phyloP scores from a whole-genome alignment of 176 grass and related monocot species.

The Alopecurus myosuroides region DNA sequence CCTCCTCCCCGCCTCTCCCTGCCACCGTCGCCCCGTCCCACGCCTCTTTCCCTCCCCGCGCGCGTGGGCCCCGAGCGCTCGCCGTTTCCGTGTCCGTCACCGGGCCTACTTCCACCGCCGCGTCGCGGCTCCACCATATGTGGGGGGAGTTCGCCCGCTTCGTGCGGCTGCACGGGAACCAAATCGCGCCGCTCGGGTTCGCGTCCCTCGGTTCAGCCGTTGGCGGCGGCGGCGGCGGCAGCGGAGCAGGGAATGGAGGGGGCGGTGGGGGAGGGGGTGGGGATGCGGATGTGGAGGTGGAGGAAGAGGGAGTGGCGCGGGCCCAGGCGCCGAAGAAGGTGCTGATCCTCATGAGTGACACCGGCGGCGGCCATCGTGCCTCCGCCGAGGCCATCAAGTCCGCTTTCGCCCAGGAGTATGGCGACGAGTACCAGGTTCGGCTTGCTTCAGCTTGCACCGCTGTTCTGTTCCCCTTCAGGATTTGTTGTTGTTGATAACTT shows the following conservation, averaged over 20 bases:
- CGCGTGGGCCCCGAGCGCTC: conserved; percentile 30
- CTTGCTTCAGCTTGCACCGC: neutral
- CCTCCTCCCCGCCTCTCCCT: conserved; percentile 35
- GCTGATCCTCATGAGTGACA: conserved; percentile 97
- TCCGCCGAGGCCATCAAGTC: conserved; percentile 94
- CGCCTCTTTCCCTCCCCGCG: conserved; percentile 44
- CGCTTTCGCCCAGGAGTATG: conserved; percentile 77
- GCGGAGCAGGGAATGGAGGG: neutral
- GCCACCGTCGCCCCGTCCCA: neutral
- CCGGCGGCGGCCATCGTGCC: conserved; percentile 83
- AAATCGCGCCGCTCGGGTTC: conserved; percentile 61
- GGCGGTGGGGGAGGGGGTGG: conserved; percentile 2
- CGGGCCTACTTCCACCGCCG: conserved; percentile 7
- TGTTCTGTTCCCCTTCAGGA: neutral
- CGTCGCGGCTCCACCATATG: conserved; percentile 34
- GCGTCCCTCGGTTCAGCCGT: conserved; percentile 44
- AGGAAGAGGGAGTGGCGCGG: conserved; percentile 41
- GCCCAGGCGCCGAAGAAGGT: conserved; percentile 75
- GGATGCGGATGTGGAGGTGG: conserved; percentile 16
- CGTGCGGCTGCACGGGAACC: conserved; percentile 62
- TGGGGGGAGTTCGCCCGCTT: conserved; percentile 61
- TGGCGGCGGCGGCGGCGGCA: neutral
- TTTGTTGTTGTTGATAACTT: neutral
- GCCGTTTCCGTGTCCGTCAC: conserved; percentile 9
- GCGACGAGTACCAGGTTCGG: conserved; percentile 74